phyloP scores from a whole-genome alignment of 2,329 filamentous ascomycete genomes.

The Sarocladiaceae sp. region DNA sequence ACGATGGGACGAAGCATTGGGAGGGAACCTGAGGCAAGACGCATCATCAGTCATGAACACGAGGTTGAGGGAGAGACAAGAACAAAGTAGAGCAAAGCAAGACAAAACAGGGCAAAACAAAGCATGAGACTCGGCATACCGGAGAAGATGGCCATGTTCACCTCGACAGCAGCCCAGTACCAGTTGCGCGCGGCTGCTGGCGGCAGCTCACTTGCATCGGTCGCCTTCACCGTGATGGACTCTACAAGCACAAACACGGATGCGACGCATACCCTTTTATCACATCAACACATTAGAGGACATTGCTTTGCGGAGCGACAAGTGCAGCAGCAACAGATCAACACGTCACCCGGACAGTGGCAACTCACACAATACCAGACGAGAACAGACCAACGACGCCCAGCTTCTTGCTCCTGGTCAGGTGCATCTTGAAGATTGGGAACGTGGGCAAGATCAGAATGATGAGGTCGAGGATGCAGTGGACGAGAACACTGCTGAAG shows the following conservation, averaged over 20 bases:
- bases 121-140: neutral
- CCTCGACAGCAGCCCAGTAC: slow-evolving; percentile 9
- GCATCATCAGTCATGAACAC: neutral
- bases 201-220: neutral
- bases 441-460: neutral
- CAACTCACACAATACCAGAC: neutral
- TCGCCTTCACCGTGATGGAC: slow-evolving; percentile 4
- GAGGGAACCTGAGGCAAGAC: neutral
- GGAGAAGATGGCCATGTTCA: slow-evolving; percentile 9
- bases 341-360: neutral
- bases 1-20: slow-evolving; percentile 1
- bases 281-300: neutral
- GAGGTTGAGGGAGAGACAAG: too few species aligned
- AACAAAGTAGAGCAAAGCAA: too few species aligned
- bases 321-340: neutral
- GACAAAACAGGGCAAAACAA: neutral
- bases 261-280: slow-evolving; percentile 7
- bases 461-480: neutral
- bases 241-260: slow-evolving; percentile 7
- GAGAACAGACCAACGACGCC: neutral
- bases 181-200: slow-evolving; percentile 4
- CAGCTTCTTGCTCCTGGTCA: neutral
- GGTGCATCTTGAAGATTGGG: neutral
- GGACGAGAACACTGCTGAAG: neutral
- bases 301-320: too few species aligned